Base-by-base conservation (phyloP, 176 grass and related monocot species). In the Musa troglodytarum region DNA sequence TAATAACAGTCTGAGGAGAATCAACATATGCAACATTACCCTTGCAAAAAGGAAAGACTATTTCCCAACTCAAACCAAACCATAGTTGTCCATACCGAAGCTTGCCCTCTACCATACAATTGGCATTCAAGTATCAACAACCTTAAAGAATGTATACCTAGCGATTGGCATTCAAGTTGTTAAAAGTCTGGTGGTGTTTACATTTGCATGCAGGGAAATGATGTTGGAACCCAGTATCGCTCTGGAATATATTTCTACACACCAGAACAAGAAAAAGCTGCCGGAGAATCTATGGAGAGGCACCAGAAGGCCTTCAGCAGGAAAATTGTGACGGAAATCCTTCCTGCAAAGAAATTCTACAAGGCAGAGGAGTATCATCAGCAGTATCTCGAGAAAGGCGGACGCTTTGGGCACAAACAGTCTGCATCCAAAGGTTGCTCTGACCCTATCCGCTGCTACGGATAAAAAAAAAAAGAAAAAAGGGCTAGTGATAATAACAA, bases 201-300 rank as follows among this genome's bases (percentile, higher is more conserved):
- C 20, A 21, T 52, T 15, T 83, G 54, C 11, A 58, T 69, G 50
- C 81, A 99, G 95, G 88, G 95, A 62, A 87, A 89, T 22, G 95
- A 99, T 21, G 95, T 99, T 72, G 95, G 95, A 24, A 94, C 81
- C 1, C 95, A 99, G 73, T 99, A 99, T 74, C 88, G 95, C 8
- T 99, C 95, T 62, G 95, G 95, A 54, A 94, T 99, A 61, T 99
- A 99, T 71, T 91, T 74, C 74, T 99, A 99, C 85, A 94, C 83
- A 7, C 74, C 81, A 6, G 91, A 99, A 81, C 95, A 99, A 81
- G 86, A 92, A 83, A 88, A 67, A 76, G 76, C 81, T 0, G 86
- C 84, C 2, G 68, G 62, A 25, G 95, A 94, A 68, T 94, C 80
- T 50, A 21, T 89, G 24, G 91, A 99, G 86, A 88, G 73, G 59